A percentile compares a stretch with the other conserved stretches of the same genome.
phyloP scores from a whole-genome alignment of 2,329 filamentous ascomycete species.

The Westerdykella sp. region DNA sequence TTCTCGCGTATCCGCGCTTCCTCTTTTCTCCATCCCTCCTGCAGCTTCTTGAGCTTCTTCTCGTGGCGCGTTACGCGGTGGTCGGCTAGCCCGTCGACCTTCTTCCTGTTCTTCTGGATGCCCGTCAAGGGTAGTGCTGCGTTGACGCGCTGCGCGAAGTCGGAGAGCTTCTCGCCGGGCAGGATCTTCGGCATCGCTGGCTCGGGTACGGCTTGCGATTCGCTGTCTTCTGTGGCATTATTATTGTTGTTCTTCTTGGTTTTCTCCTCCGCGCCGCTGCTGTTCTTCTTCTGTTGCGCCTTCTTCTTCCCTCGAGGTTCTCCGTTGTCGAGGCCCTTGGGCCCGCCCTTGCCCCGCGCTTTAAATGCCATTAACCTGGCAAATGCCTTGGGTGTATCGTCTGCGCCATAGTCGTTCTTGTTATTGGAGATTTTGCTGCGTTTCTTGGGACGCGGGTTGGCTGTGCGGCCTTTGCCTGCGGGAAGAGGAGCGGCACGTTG shows the following conservation, averaged over 20 bases:
- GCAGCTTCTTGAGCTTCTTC: conserved; percentile 61
- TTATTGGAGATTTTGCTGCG: conserved; percentile 38
- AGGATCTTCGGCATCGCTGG: conserved; percentile 55
- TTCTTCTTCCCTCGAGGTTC: conserved; percentile 19
- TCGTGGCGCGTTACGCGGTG: conserved; percentile 71
- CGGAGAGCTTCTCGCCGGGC: conserved; percentile 74
- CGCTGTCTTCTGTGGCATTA: conserved; percentile 13
- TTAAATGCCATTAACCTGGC: conserved; percentile 74
- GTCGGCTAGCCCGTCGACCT: conserved; percentile 59
- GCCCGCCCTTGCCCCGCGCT: conserved; percentile 46
- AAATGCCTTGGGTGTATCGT: conserved; percentile 88
- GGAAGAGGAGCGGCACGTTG: conserved; percentile 54
- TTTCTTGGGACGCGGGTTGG: conserved; percentile 27
- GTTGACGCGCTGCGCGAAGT: conserved; percentile 78
- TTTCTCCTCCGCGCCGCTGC: conserved; percentile 4
- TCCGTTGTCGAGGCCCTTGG: conserved; percentile 67
- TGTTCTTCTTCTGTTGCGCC: conserved; percentile 4
- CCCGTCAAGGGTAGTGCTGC: conserved; percentile 71
- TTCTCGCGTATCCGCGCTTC: conserved; percentile 58
- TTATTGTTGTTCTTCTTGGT: conserved; percentile 4
- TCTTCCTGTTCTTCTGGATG: conserved; percentile 56
- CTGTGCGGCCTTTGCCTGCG: conserved; percentile 41
- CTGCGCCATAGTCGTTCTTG: conserved; percentile 49
- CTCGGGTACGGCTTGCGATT: conserved; percentile 34
- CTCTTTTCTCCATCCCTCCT: conserved; percentile 52